Evolutionary conservation across 257 asterid genomes (phyloP).

Genomic region (Solanum etuberosum): DNA sequence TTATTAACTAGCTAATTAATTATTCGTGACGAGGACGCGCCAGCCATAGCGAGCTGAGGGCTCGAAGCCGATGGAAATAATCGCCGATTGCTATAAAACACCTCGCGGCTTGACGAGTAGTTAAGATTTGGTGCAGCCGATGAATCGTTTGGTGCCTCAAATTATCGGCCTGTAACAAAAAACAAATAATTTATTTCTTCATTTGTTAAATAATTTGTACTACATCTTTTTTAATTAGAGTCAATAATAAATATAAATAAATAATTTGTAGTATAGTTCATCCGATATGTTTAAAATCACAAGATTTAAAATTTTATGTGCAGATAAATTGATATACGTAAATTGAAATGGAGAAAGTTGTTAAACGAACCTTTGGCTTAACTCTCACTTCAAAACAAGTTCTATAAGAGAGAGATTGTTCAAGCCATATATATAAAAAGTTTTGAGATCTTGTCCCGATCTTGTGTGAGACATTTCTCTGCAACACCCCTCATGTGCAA

Average conservation of each 20-base stretch:
- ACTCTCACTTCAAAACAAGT: neutral
- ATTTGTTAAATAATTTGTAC: neutral
- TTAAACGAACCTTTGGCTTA: neutral
- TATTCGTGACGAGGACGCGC: constrained; percentile 54
- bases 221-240: neutral
- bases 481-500: neutral
- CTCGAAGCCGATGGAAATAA: constrained; percentile 77
- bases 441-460: neutral
- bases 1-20: neutral
- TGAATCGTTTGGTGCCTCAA: constrained; percentile 65
- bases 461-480: neutral
- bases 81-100: constrained; percentile 69
- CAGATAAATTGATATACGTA: neutral
- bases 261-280: neutral
- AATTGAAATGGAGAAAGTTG: neutral
- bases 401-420: neutral
- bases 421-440: neutral
- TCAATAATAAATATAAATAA: neutral
- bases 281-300: fast-evolving
- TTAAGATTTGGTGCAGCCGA: constrained; percentile 57
- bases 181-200: neutral
- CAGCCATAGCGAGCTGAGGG: constrained; percentile 79
- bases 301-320: neutral
- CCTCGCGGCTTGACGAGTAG: constrained; percentile 56
- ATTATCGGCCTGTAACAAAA: constrained; percentile 49